A percentile compares a stretch with the other conserved stretches of the same genome.
phyloP scores from a whole-genome alignment of 2,329 filamentous ascomycete species.

The Aspergillus sclerotialis region DNA sequence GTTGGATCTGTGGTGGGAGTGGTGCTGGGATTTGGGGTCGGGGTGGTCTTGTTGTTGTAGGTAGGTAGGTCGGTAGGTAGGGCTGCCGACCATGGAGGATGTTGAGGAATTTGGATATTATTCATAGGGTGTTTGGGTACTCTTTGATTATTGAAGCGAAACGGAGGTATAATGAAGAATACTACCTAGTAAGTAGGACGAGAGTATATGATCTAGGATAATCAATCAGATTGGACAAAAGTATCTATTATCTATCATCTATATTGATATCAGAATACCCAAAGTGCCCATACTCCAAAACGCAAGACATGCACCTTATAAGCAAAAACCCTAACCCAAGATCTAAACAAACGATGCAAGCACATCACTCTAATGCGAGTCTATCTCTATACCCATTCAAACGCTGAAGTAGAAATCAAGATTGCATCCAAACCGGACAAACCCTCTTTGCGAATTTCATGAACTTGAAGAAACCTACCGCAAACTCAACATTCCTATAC shows the following conservation, averaged over 20 bases:
- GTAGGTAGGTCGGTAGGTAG: conserved; percentile 2
- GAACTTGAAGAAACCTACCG: conserved; percentile 60
- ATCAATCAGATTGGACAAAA: no score
- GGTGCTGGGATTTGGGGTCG: neutral
- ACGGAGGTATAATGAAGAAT: no score
- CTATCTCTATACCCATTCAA: neutral
- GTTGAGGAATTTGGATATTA: no score
- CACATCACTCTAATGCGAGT: neutral
- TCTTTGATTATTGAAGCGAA: no score
- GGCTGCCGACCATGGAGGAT: conserved; percentile 3
- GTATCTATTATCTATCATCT: no score
- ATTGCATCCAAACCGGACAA: conserved; percentile 42
- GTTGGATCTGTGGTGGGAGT: conserved; percentile 2
- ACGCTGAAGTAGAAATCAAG: conserved; percentile 1
- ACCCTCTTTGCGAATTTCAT: conserved; percentile 56
- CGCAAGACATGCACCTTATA: no score
- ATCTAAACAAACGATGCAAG: neutral
- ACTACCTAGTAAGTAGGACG: no score
- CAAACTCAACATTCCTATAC: conserved; percentile 53
- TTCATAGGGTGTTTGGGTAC: no score
- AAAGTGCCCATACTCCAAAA: no score
- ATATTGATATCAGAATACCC: no score
- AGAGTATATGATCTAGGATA: no score
- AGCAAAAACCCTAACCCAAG: neutral
- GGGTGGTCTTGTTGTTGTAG: conserved; percentile 6